Evolutionary conservation across 805 yeast genomes (phyloP), one percentile per base, ranked within the genome.

Genomic region (Nakazawaea peltata): DNA sequence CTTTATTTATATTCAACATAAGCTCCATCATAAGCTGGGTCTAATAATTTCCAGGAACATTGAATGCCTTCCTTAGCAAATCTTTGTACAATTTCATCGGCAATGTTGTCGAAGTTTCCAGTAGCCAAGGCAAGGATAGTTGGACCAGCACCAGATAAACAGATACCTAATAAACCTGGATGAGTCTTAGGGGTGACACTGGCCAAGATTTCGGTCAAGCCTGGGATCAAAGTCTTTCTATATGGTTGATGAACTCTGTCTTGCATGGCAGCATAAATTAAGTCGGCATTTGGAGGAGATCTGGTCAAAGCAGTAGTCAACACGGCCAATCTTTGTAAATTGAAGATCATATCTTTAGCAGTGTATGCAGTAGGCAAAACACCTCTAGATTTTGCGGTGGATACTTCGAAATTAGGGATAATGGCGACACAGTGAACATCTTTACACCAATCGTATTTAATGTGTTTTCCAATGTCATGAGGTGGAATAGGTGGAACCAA

Each of bases 141-240:
- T 39, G 98, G 98, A 7, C 98, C 98, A 5, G 98, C 98, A 35
- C 98, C 98, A 19, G 95, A 82, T 40, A 92, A 68, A 56, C 98
- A 92, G 48, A 92, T 85, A 34, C 98, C 98, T 40, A 92, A 68
- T 32, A 88, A 67, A 3, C 97, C 97, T 1, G 81, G 80, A 54
- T 84, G 83, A 5, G 83, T 66, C 30, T 72, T 68, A 28, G 97
- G 95, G 0, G 94, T 84, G 34, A 92, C 79, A 11, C 81, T 69
- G 5, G 76, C 65, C 46, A 92, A 68, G 32, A 92, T 85, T 42
- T 84, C 86, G 9, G 81, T 68, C 37, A 92, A 69, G 0, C 97
- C 98, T 4, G 98, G 98, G 39, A 92, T 85, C 47, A 90, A 70
- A 11, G 79, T 77, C 51, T 87, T 78, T 53, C 98, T 74, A 69